Percentiles rank a stretch among this genome's conserved stretches.
Conservation (phyloP, 2,329 filamentous ascomycete genomes). For the Colletotrichum sublineola region DNA sequence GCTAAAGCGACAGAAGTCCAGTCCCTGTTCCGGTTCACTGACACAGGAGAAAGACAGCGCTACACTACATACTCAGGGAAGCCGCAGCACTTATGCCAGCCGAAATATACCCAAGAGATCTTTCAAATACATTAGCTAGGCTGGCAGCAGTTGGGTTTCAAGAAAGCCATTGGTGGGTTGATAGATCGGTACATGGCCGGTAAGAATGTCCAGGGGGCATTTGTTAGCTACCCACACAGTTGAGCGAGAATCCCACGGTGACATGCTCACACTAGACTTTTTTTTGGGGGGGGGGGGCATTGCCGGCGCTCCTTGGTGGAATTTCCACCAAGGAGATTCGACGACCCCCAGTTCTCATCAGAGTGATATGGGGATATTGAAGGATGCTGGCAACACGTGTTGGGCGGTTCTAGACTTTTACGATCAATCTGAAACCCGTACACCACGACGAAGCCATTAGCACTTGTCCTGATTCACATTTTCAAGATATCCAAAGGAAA, state of each 20-base stretch:
- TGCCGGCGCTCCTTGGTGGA: constrained; percentile 6
- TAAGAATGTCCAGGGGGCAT: constrained; percentile 4
- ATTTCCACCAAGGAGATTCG: constrained; percentile 42
- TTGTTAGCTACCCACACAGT: constrained; percentile 7
- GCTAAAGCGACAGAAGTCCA: too few relatives aligned
- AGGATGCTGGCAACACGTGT: background rate
- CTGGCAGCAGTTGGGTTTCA: background rate
- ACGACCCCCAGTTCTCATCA: constrained; percentile 1
- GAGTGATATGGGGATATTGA: constrained; percentile 5
- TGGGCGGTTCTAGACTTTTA: constrained; percentile 2
- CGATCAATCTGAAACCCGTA: constrained; percentile 36
- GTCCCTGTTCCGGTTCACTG: background rate
- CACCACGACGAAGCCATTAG: constrained; percentile 4
- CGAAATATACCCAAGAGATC: background rate
- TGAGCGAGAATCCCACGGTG: constrained; percentile 6
- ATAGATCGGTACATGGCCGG: constrained; percentile 11
- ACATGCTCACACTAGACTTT: background rate
- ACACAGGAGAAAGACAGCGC: background rate
- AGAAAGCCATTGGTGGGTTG: constrained; percentile 28
- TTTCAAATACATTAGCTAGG: constrained; percentile 18
- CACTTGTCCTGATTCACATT: background rate
- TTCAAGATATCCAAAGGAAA: background rate
- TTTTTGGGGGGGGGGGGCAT: background rate
- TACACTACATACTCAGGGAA: background rate
- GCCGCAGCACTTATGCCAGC: constrained; percentile 12